phyloP scores from a whole-genome alignment of 108 stramenopile genomes.

The Discostella pseudostelligera region DNA sequence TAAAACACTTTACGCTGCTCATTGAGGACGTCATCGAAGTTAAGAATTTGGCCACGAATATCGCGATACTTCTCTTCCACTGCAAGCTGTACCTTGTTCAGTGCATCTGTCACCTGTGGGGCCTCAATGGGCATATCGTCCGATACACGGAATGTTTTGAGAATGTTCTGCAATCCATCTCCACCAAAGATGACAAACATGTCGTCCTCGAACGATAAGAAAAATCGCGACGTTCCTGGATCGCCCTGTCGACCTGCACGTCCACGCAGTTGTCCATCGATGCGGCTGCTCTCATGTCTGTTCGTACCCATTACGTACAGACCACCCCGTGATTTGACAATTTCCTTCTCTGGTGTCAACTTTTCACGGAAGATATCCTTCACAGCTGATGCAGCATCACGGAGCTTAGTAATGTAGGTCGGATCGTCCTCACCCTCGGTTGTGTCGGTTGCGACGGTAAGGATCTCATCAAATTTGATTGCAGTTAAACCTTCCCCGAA shows the following conservation, averaged over 20 bases:
- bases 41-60: slow-evolving; percentile 79
- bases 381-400: slow-evolving; percentile 75
- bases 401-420: slow-evolving; percentile 68
- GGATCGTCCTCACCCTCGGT: slow-evolving; percentile 86
- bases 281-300: slow-evolving; percentile 90
- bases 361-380: slow-evolving; percentile 70
- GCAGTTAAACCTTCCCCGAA: slow-evolving; percentile 59
- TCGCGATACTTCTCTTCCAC: slow-evolving; percentile 89
- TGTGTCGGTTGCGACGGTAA: slow-evolving; percentile 90
- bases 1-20: slow-evolving; percentile 78
- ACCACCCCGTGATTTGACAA: slow-evolving; percentile 82
- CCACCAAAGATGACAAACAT: slow-evolving; percentile 95
- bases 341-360: slow-evolving; percentile 75
- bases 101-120: slow-evolving; percentile 76
- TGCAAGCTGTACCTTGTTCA: slow-evolving; percentile 81
- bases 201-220: slow-evolving; percentile 93
- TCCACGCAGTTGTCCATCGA: slow-evolving; percentile 93
- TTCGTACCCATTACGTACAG: slow-evolving; percentile 97
- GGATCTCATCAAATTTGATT: slow-evolving; percentile 82
- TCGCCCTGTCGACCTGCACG: slow-evolving; percentile 95
- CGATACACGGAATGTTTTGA: slow-evolving; percentile 85
- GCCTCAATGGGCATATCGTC: slow-evolving; percentile 93
- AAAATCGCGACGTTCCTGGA: slow-evolving; percentile 92
- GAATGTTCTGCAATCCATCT: slow-evolving; percentile 72
- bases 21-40: slow-evolving; percentile 85